Evolutionary conservation across 1,284 basidiomycete genomes (phyloP).

Genomic region (Ustilago esculenta): DNA sequence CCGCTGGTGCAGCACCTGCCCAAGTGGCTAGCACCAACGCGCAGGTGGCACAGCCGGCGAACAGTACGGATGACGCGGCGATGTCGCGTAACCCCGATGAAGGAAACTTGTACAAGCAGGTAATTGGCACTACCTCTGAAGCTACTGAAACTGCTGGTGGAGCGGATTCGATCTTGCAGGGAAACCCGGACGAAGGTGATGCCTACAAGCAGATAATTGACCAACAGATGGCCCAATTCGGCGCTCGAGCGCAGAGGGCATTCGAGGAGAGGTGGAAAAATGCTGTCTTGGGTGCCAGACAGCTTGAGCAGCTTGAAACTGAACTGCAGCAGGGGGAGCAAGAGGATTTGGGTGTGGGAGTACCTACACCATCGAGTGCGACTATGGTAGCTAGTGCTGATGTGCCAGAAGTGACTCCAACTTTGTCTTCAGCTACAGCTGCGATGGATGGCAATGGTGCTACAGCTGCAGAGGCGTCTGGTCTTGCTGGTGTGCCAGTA

Average conservation of each 20-base stretch:
- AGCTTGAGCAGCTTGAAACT: slow-evolving; percentile 1
- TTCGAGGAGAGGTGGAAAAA: not conserved
- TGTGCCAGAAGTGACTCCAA: no score
- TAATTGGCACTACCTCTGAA: slow-evolving; percentile 6
- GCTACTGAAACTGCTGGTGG: not conserved
- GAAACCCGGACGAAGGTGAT: slow-evolving; percentile 12
- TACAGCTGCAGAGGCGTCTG: slow-evolving; percentile 2
- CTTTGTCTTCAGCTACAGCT: not conserved
- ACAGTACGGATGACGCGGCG: not conserved
- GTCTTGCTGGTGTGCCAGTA: slow-evolving; percentile 12
- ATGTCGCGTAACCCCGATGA: slow-evolving; percentile 23
- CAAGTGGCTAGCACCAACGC: not conserved
- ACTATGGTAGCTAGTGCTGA: slow-evolving; percentile 1
- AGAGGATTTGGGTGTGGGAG: slow-evolving; percentile 4
- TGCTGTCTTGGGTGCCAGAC: slow-evolving; percentile 5
- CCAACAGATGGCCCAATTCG: slow-evolving; percentile 27
- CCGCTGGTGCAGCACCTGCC: slow-evolving; percentile 1
- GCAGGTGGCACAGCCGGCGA: slow-evolving; percentile 5
- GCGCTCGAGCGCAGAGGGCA: slow-evolving; percentile 7
- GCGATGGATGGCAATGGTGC: not conserved
- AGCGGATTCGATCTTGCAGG: not conserved
- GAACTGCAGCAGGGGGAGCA: slow-evolving; percentile 3
- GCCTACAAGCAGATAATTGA: slow-evolving; percentile 19
- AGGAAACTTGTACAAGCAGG: slow-evolving; percentile 17
- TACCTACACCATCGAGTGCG: slow-evolving; percentile 8